Evolutionary conservation across 2,329 filamentous ascomycete genomes (phyloP).

Genomic region (Capronia epimyces): DNA sequence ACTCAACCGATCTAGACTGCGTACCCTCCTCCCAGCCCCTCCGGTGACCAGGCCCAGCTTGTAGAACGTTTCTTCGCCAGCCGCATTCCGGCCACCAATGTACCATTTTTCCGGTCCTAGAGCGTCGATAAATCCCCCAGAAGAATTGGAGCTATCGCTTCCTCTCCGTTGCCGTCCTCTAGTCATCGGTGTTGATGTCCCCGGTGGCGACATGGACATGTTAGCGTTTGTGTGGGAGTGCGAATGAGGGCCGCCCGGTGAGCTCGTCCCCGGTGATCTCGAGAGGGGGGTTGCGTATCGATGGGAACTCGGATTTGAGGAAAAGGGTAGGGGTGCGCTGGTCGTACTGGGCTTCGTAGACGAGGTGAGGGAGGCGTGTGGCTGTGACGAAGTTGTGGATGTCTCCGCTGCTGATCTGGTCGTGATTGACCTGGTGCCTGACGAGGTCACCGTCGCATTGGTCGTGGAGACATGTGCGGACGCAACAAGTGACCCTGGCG

Average conservation of each 20-base stretch:
- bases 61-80: conserved; percentile 47
- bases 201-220: conserved; percentile 36
- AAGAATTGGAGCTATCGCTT: conserved; percentile 45
- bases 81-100: conserved; percentile 44
- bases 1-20: conserved; percentile 47
- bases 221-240: conserved; percentile 31
- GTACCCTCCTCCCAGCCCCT: conserved; percentile 39
- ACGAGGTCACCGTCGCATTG: conserved; percentile 37
- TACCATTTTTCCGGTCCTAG: conserved; percentile 49
- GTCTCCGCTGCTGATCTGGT: conserved; percentile 37
- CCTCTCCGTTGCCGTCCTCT: conserved; percentile 41
- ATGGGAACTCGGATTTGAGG: conserved; percentile 17
- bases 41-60: conserved; percentile 45
- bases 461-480: conserved; percentile 36
- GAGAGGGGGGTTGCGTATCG: conserved; percentile 24
- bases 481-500: conserved; percentile 32
- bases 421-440: conserved; percentile 45
- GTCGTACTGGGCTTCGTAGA: conserved; percentile 37
- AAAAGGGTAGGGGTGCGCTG: conserved; percentile 22
- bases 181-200: conserved; percentile 30
- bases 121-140: conserved; percentile 45
- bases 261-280: conserved; percentile 25
- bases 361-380: conserved; percentile 23
- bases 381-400: conserved; percentile 23
- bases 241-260: conserved; percentile 30